Evolutionary conservation across 2,329 filamentous ascomycete species (phyloP).

Genomic region (Podosphaera fusca): DNA sequence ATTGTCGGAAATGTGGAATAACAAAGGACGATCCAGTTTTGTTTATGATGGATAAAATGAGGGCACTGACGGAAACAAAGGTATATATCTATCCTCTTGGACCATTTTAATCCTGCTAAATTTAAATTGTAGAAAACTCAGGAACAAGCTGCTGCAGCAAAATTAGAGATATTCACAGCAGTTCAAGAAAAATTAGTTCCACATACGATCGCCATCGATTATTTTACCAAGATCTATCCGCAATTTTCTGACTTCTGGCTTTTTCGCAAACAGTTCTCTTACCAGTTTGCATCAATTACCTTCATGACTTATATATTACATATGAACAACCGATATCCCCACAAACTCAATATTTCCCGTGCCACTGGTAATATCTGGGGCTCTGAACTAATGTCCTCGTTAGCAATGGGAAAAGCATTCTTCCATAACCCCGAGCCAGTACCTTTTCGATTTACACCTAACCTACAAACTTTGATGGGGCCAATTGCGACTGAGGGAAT

Average conservation of each 20-base stretch:
- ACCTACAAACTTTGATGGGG: slow-evolving; percentile 87
- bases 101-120: background rate
- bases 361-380: slow-evolving; percentile 88
- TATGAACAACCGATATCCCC: slow-evolving; percentile 87
- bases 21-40: slow-evolving; percentile 89
- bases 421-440: slow-evolving; percentile 93
- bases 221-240: slow-evolving; percentile 72
- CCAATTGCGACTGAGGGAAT: slow-evolving; percentile 90
- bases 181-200: slow-evolving; percentile 90
- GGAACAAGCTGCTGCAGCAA: slow-evolving; percentile 48
- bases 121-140: slow-evolving; percentile 29
- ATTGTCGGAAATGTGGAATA: slow-evolving; percentile 67
- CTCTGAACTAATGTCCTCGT: slow-evolving; percentile 74
- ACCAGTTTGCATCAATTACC: slow-evolving; percentile 81
- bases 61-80: slow-evolving; percentile 42
- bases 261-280: slow-evolving; percentile 90
- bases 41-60: slow-evolving; percentile 86
- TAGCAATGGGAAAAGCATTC: slow-evolving; percentile 62
- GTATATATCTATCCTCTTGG: slow-evolving; percentile 3
- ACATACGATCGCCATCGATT: slow-evolving; percentile 58
- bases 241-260: slow-evolving; percentile 92
- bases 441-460: slow-evolving; percentile 90
- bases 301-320: slow-evolving; percentile 99
- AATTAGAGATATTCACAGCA: slow-evolving; percentile 77
- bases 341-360: slow-evolving; percentile 81